phyloP scores from a whole-genome alignment of 306 rosid species.

The Cucurbita pepo region DNA sequence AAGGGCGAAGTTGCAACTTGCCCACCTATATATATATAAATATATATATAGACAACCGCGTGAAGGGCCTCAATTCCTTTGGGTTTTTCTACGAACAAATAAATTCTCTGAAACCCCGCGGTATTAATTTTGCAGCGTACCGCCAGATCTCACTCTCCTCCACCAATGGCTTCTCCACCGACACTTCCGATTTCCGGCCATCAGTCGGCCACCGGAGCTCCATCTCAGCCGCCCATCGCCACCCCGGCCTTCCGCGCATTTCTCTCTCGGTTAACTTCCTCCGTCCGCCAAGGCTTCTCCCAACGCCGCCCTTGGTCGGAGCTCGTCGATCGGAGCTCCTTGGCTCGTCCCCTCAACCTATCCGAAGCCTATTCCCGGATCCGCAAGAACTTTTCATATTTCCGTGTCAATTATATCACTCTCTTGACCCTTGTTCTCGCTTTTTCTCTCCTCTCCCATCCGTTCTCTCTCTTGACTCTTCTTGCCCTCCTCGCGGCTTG shows the following conservation, averaged over 20 bases:
- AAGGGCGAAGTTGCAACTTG: too few relatives aligned
- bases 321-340: conserved; percentile 49
- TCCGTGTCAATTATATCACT: conserved; percentile 75
- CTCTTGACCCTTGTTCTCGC: conserved; percentile 49
- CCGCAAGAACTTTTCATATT: conserved; percentile 73
- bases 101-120: not conserved
- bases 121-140: not conserved
- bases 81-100: not conserved
- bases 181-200: conserved; percentile 57
- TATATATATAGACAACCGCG: not conserved
- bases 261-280: conserved; percentile 49
- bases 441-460: conserved; percentile 65
- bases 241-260: conserved; percentile 84
- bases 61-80: not conserved
- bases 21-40: too few relatives aligned
- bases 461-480: conserved; percentile 65
- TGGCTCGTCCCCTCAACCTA: conserved; percentile 52
- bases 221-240: conserved; percentile 48
- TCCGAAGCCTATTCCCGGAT: conserved; percentile 88
- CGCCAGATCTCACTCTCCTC: conserved; percentile 10
- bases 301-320: conserved; percentile 91
- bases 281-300: conserved; percentile 55
- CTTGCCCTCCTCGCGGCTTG: conserved; percentile 67
- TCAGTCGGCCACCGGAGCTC: conserved; percentile 12
- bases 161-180: conserved; percentile 60